Base-by-base conservation (phyloP, 169 alveolate species). In the Plasmodium falciparum region DNA sequence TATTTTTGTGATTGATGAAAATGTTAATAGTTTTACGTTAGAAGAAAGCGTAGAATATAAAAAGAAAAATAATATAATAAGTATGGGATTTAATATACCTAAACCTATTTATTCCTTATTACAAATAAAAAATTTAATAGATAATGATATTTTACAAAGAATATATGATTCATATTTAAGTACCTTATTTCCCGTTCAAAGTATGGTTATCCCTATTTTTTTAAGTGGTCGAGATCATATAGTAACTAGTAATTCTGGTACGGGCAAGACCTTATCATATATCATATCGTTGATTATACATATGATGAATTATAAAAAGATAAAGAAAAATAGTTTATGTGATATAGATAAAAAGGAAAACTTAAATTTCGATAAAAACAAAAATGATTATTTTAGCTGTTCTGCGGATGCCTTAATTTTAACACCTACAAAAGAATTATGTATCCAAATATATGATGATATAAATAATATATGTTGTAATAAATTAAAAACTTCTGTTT, bases 211-310 rank as follows among this genome's bases (percentile, higher is more conserved):
- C n/a, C 96, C 96, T 3, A 72, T 66, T 13, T 96, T 95, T 39
- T 89, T 95, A 11, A 80, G 96, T 54, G 99, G 99, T 33, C 92
- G 98, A 52, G 99, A 98, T 92, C 94, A 97, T 89, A 96, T 98
- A 24, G 99, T 99, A 26, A 97, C 97, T 61, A 97, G 99, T 12
- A 97, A 97, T 80, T 97, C 99, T 0, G 99, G 99, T 3, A 94
- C 98, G 56, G 99, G 99, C 6, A 98, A 98, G 91, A 98, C 99
- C 47, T 89, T 97, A 61, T 97, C 99, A 12, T 98, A 93, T 89
- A 78, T 97, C 78, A 89, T 97, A 15, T 99, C 99, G 8, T 97
- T 96, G 59, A 73, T 97, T 20, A 95, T 96, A n/a, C 99, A 97
- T 71, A 92, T 97, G 61, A 73, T 95, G 86, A 97, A 97, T 6